Evolutionary conservation across 1,284 basidiomycete genomes (phyloP).

Genomic region (Agroathelia rolfsii): DNA sequence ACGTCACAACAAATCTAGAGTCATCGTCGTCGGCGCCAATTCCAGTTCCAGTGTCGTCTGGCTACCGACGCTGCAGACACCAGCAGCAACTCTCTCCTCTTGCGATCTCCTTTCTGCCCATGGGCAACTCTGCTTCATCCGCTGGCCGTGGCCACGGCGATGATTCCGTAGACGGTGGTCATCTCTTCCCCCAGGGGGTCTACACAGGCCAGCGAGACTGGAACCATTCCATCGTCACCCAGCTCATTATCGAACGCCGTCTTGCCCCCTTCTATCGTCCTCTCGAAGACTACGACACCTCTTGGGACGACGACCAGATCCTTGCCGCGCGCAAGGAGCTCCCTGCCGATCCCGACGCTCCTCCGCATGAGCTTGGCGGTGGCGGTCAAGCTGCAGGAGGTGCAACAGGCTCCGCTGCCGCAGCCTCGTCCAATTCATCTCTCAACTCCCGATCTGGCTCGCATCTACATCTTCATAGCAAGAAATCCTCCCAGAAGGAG

Average conservation of each 20-base stretch:
- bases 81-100: constrained; percentile 8
- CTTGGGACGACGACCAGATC: constrained; percentile 80
- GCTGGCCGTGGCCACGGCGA: constrained; percentile 61
- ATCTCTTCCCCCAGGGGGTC: constrained; percentile 80
- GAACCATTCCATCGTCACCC: constrained; percentile 79
- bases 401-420: constrained; percentile 15
- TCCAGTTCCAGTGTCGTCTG: no score
- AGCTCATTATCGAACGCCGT: constrained; percentile 79
- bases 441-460: constrained; percentile 38
- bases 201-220: constrained; percentile 86
- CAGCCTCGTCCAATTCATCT: constrained; percentile 26
- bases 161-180: constrained; percentile 74
- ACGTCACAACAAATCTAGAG: background rate
- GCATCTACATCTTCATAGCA: no score
- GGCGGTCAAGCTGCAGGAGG: constrained; percentile 18
- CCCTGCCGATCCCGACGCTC: constrained; percentile 25
- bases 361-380: constrained; percentile 17
- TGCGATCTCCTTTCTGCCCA: constrained; percentile 19
- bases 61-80: no score
- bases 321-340: constrained; percentile 63
- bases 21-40: no score
- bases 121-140: constrained; percentile 75
- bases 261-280: constrained; percentile 95
- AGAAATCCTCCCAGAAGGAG: constrained; percentile 41
- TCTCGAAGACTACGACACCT: constrained; percentile 84